These are phyloP conservation scores for Penicillium hesseltinei DNA, from an alignment of 2,329 filamentous ascomycete genomes.

Conservation along the genomic window DNA sequence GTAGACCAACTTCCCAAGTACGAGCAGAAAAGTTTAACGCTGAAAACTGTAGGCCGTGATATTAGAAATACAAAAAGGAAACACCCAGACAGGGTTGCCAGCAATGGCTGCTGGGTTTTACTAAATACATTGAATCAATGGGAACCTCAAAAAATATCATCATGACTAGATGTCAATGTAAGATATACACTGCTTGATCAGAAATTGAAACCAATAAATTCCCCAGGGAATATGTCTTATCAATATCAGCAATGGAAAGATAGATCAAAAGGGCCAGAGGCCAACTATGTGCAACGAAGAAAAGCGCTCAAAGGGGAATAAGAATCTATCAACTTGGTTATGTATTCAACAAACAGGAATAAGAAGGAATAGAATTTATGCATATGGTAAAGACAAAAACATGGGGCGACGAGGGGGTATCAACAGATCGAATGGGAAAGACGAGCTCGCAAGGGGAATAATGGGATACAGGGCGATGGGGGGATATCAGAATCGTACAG, in stretches of 20 bases:
- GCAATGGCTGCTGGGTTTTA: background rate
- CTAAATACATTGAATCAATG: background rate
- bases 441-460: slow-evolving; percentile 8
- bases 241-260: background rate
- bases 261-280: background rate
- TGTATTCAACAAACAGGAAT: slow-evolving; percentile 9
- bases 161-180: background rate
- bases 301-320: background rate
- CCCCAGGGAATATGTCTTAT: background rate
- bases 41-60: background rate
- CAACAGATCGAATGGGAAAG: slow-evolving; percentile 21
- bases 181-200: background rate
- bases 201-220: background rate
- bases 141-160: background rate
- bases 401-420: slow-evolving; percentile 25
- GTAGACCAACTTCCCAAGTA: background rate
- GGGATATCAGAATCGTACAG: slow-evolving; percentile 9
- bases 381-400: slow-evolving; percentile 16
- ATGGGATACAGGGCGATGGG: slow-evolving; percentile 3
- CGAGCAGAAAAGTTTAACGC: background rate
- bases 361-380: slow-evolving; percentile 18
- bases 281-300: slow-evolving; percentile 4
- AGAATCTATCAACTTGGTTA: background rate
- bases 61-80: background rate
- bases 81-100: background rate